Evolutionary conservation across 169 alveolate genomes (phyloP).

Genomic region (Toxoplasma gondii): DNA sequence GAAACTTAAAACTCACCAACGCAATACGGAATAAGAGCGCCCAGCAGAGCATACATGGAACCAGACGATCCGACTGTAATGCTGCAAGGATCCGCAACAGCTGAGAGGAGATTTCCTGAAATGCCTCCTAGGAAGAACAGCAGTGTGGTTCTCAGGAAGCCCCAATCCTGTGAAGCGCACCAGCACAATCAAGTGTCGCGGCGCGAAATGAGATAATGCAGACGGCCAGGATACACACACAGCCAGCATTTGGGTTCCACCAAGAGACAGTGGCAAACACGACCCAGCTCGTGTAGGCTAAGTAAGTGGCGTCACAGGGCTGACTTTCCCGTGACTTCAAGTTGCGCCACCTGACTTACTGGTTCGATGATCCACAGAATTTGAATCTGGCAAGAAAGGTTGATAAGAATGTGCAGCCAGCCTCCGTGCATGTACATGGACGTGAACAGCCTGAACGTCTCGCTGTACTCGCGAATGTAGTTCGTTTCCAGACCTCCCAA

Average conservation of each 20-base stretch:
- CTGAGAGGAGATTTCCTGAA: conserved; percentile 85
- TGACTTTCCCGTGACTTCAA: not conserved
- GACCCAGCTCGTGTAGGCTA: no score
- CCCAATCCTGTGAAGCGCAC: conserved; percentile 82
- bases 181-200: not conserved
- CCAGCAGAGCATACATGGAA: conserved; percentile 87
- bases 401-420: conserved; percentile 83
- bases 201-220: not conserved
- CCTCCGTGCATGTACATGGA: conserved; percentile 89
- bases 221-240: no score
- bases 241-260: no score
- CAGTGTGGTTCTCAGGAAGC: conserved; percentile 81
- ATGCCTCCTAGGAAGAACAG: conserved; percentile 83
- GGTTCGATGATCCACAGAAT: conserved; percentile 90
- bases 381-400: conserved; percentile 88
- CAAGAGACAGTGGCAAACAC: no score
- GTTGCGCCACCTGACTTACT: conserved; percentile 17
- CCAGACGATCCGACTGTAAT: conserved; percentile 92
- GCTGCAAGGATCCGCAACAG: conserved; percentile 89
- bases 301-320: no score
- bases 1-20: conserved; percentile 69
- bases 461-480: conserved; percentile 82
- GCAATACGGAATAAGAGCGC: conserved; percentile 86
- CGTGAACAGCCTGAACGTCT: conserved; percentile 84
- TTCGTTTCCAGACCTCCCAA: conserved; percentile 83